Percentiles rank a stretch among this genome's conserved stretches.
These are phyloP conservation scores for Colletotrichum gloeosporioides DNA, from an alignment of 2,329 filamentous ascomycete species.

Conservation along the genomic window DNA sequence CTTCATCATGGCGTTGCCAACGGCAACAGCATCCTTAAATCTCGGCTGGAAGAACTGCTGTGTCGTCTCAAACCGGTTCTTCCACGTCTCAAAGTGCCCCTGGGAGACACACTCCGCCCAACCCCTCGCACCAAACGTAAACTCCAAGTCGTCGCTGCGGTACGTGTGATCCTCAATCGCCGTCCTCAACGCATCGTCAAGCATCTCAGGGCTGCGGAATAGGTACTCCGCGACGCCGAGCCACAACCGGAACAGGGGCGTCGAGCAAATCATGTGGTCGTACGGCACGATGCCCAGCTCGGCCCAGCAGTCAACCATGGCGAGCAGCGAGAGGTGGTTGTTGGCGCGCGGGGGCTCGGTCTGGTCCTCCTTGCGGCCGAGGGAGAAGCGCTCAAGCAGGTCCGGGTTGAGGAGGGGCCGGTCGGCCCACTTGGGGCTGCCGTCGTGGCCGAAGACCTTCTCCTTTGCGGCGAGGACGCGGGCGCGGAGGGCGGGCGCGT, in stretches of 20 bases:
- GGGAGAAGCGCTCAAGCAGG: constrained; percentile 86
- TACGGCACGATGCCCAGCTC: constrained; percentile 93
- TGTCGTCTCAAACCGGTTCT: constrained; percentile 88
- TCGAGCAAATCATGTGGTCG: constrained; percentile 99
- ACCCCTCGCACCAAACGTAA: constrained; percentile 93
- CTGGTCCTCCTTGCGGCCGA: constrained; percentile 69
- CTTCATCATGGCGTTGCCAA: constrained; percentile 97
- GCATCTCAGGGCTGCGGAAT: constrained; percentile 80
- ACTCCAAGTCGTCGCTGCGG: constrained; percentile 94
- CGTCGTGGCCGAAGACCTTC: constrained; percentile 72
- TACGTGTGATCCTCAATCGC: constrained; percentile 91
- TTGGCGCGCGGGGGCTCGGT: constrained; percentile 70
- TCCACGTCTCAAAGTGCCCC: constrained; percentile 91
- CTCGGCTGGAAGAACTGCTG: constrained; percentile 91
- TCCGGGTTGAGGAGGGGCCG: constrained; percentile 80
- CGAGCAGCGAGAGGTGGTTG: constrained; percentile 90
- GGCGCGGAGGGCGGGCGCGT: constrained; percentile 73
- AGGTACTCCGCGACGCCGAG: constrained; percentile 97
- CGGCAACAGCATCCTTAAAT: constrained; percentile 83
- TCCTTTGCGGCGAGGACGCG: constrained; percentile 71
- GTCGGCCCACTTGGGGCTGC: constrained; percentile 63
- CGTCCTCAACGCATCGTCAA: constrained; percentile 85
- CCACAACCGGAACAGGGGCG: constrained; percentile 95
- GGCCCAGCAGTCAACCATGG: constrained; percentile 99
- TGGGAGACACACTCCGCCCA: constrained; percentile 95